Evolutionary conservation across 345 rosid genomes (phyloP), one percentile per base, ranked within the genome.

Genomic region (Populus alba): DNA sequence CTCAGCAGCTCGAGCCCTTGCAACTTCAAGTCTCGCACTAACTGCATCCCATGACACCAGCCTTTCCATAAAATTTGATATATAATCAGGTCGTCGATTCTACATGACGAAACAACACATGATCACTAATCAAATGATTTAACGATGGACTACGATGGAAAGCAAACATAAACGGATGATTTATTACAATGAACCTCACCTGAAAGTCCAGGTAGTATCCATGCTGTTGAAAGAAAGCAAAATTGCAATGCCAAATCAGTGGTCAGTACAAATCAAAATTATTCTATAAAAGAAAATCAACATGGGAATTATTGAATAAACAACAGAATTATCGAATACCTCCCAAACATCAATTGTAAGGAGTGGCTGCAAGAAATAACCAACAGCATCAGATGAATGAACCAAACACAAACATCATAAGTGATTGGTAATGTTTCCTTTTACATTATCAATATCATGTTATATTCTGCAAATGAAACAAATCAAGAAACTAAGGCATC

Each of bases 291-390:
- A 41, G 23, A 39, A 38, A 68, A 33, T 13, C 35, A 47, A 61
- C 33, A 10, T 63, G 1, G 37, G 8, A 49, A 61, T 13, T 5
- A 41, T 43, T 17, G 38, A 66, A 38, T 22, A 33, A 57, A 47
- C 39, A 29, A 4, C 1, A 27, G 41, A 68, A 35, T 8, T 31
- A 38, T 71, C 73, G 29, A 62, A 31, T 90, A 95, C 99, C 99
- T 93, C 99, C 98, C 99, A 96, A 15, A 92, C 92, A 83, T 96
- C 99, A 80, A 96, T 88, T 23, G 97, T 86, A 59, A 92, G 98
- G 76, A 96, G 94, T 43, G 97, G 97, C 99, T 93, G 94, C 92
- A 80, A 53, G 77, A 75, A 83, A 85, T 67, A 20, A 72, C 81
- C 53, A 79, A 75, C 66, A 57, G 31, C 45, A 74, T 82, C 47